phyloP scores from a whole-genome alignment of 768 basidiomycete species.

The Tricholoma bakamatsutake region DNA sequence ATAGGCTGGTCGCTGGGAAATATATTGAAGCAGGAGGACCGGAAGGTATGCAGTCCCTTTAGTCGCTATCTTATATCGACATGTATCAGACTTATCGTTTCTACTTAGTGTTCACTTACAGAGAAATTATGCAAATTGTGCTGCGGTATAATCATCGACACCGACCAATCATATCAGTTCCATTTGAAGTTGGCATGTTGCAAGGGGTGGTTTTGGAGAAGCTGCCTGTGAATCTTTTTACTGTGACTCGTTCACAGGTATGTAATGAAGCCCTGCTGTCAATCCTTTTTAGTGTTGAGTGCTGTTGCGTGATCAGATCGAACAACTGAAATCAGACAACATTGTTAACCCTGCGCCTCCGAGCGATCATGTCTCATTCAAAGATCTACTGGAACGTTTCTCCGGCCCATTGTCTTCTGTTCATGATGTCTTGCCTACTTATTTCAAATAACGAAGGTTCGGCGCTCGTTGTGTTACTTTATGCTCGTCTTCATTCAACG shows the following conservation, averaged over 20 bases:
- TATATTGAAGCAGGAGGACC: constrained; percentile 41
- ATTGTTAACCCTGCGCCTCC: constrained; percentile 31
- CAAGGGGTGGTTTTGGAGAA: constrained; percentile 61
- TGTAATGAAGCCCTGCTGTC: neutral
- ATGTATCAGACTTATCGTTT: neutral
- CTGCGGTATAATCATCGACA: constrained; percentile 45
- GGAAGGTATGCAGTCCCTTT: constrained; percentile 21
- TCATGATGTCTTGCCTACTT: constrained; percentile 50
- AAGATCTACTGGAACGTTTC: constrained; percentile 32
- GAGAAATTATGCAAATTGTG: constrained; percentile 60
- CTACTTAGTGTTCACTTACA: constrained; percentile 55
- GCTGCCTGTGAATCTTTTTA: constrained; percentile 60
- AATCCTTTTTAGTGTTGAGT: neutral
- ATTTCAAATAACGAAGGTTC: constrained; percentile 23
- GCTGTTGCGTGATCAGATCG: constrained; percentile 34
- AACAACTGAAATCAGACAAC: constrained; percentile 59
- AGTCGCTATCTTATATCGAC: neutral
- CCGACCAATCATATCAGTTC: constrained; percentile 58
- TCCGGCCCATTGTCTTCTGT: constrained; percentile 40
- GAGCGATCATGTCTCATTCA: constrained; percentile 28
- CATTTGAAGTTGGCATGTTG: constrained; percentile 55
- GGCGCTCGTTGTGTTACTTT: neutral
- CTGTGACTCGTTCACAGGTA: constrained; percentile 67
- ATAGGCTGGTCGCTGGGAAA: constrained; percentile 43
- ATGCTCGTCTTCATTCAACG: neutral